Base-by-base conservation (phyloP, 1,284 basidiomycete genomes). In the Marasmius oreades region DNA sequence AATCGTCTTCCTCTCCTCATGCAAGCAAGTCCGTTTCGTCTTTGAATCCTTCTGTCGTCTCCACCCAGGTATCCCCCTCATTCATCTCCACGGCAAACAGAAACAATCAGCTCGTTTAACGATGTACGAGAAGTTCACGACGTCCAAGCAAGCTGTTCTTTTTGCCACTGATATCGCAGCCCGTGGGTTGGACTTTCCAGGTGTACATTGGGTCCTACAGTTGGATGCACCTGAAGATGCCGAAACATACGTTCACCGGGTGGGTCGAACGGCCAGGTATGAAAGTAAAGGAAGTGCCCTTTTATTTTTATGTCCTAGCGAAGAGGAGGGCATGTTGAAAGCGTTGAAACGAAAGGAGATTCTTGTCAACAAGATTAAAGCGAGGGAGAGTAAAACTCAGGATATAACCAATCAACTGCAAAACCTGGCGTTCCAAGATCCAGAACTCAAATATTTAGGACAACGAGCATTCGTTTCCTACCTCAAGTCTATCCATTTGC, bases 111-210 rank as follows among this genome's bases (percentile, higher is more conserved):
- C 92, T 51, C 84, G 97, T 43, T 75, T 98, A 56, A 78, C 81
- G 52, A 90, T 90, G 71, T 96, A 93, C 69, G 79, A 84, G 61
- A 86, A 86, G 54, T 98, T 95, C 73, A 89, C 88, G 2, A 76
- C 82, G 1, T 86, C 86, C 54, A 86, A 88, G 62, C 84, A 92
- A 59, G 89, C 92, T 0, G 82, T 95, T 5, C 77, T 97, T 34
- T 88, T 98, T 66, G 93, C 94, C 33, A 99, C 96, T n/a, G 96
- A 99, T 70, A 91, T 99, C 63, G 96, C 97, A 24, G 95, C 96
- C 2, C 86, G 97, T 56, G 96, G 96, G 12, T 80, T 99, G 57
- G 97, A 99, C 73, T 99, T 99, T 70, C 95, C 97, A 2, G 84
- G 92, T 0, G 89, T 99, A 24, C 93, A 98, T 70, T 99, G 97